Evolutionary conservation across 2,329 filamentous ascomycete genomes (phyloP).

Genomic region (Hyphodiscus sp.): DNA sequence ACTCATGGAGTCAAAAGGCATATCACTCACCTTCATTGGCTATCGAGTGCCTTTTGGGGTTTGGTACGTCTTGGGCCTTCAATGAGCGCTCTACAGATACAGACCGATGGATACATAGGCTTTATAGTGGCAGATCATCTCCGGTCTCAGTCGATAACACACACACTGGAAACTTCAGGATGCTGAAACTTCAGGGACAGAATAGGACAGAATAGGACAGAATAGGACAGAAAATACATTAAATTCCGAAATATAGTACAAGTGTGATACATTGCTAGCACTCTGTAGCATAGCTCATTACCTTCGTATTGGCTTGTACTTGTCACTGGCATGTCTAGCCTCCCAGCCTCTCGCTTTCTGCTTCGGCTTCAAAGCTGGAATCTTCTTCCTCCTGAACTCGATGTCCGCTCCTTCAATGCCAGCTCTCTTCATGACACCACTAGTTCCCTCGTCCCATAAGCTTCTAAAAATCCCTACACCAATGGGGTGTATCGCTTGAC

Average conservation of each 20-base stretch:
- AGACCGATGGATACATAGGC: too few relatives aligned
- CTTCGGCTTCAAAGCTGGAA: conserved; percentile 59
- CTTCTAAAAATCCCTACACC: conserved; percentile 85
- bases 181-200: too few relatives aligned
- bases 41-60: too few relatives aligned
- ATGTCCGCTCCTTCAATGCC: conserved; percentile 70
- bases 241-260: conserved; percentile 8
- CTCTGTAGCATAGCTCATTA: conserved; percentile 12
- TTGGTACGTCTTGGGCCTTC: too few relatives aligned
- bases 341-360: conserved; percentile 60
- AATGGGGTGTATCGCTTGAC: conserved; percentile 63
- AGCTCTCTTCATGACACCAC: conserved; percentile 77
- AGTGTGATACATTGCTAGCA: conserved; percentile 14
- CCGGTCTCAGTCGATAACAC: too few relatives aligned
- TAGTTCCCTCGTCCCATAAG: conserved; percentile 82
- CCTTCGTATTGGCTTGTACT: conserved; percentile 45
- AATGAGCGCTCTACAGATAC: too few relatives aligned
- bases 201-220: too few relatives aligned
- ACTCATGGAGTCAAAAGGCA: too few relatives aligned
- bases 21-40: too few relatives aligned
- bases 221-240: background rate
- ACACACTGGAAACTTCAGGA: too few relatives aligned
- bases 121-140: too few relatives aligned
- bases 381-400: conserved; percentile 76
- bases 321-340: conserved; percentile 56